These are phyloP conservation scores for Penicillium sp. DNA, from an alignment of 2,329 filamentous ascomycete genomes.

Conservation along the genomic window DNA sequence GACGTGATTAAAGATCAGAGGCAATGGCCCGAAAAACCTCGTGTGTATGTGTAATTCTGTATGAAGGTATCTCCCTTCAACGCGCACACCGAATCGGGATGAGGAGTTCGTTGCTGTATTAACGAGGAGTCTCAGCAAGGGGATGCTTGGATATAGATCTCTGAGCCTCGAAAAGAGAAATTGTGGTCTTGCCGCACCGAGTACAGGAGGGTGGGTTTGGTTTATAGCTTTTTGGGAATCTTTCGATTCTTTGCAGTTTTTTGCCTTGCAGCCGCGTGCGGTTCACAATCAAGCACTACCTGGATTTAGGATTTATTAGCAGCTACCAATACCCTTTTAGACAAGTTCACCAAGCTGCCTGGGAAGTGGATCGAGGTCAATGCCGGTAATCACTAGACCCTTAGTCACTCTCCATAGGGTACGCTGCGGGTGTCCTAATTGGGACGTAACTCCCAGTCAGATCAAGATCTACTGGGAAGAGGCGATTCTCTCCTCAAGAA, in stretches of 20 bases:
- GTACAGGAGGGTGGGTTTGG: slow-evolving; percentile 16
- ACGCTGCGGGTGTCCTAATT: slow-evolving; percentile 16
- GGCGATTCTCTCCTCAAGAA: slow-evolving; percentile 12
- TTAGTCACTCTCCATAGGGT: slow-evolving; percentile 14
- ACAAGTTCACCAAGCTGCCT: slow-evolving; percentile 3
- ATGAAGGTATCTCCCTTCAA: slow-evolving; percentile 16
- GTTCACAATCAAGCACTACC: slow-evolving; percentile 12
- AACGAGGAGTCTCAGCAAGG: slow-evolving; percentile 17
- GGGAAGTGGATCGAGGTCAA: slow-evolving; percentile 14
- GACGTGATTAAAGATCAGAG: slow-evolving; percentile 6
- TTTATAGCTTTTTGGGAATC: slow-evolving; percentile 17
- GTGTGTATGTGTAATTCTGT: slow-evolving; percentile 11
- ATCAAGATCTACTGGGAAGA: slow-evolving; percentile 9
- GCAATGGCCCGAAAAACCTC: slow-evolving; percentile 11
- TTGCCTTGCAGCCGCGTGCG: slow-evolving; percentile 16
- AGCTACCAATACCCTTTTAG: slow-evolving; percentile 6
- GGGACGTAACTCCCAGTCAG: slow-evolving; percentile 10
- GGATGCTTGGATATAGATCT: slow-evolving; percentile 12
- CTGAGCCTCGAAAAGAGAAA: slow-evolving; percentile 10
- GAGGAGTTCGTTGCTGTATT: slow-evolving; percentile 13
- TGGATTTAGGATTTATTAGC: slow-evolving; percentile 10
- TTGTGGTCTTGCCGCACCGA: slow-evolving; percentile 5
- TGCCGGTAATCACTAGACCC: slow-evolving; percentile 15
- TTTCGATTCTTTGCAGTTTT: slow-evolving; percentile 4
- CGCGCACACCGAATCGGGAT: slow-evolving; percentile 16